Evolutionary conservation across 495 filamentous ascomycete species (phyloP), one percentile per base, ranked within the genome.

Genomic region (Durotheca rogersii): DNA sequence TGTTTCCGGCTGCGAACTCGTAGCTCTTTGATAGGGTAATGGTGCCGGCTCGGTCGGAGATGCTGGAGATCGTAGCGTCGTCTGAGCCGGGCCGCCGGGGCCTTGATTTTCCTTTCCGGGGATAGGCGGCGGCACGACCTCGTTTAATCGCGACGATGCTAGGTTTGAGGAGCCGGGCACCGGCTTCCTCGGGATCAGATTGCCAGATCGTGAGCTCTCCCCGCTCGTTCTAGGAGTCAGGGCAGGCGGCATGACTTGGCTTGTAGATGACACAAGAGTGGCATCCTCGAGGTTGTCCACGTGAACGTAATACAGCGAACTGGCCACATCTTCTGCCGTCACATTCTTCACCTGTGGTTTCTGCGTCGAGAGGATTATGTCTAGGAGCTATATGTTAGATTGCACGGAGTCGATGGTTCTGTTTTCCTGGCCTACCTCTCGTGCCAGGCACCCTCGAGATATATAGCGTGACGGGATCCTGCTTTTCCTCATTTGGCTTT

Each of bases 401-500:
- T 38, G 30, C 7, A 45, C 35, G 4, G 16, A n/a, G 30, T 7
- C 5, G 50, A 41, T 41, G 58, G 49, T 41, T 61, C n/a, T 32
- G 16, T 18, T 9, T 39, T 31, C 27, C 5, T 12, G 12, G 33
- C 49, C 25, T 74, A 92, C 90, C 90, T 82, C 81, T 81, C 53
- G 86, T 95, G 10, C 93, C 91, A 1, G 92, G 92, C 0, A 97
- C 91, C 46, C 90, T 77, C 7, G 90, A 90, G 53, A 97, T 94
- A 64, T 97, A 97, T 16, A 97, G 74, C 2, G 83, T 81, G 31
- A 97, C 67, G 6, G 87, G 83, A 29, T 86, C 77, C 41, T 81
- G 76, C 49, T 70, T 74, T 47, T 74, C 68, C 52, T 84, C 81
- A 7, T 79, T 83, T n/a, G 81, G 86, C 71, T 83, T 86, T 55